Evolutionary conservation across 768 basidiomycete genomes (phyloP).

Genomic region (Tricholoma sp.): DNA sequence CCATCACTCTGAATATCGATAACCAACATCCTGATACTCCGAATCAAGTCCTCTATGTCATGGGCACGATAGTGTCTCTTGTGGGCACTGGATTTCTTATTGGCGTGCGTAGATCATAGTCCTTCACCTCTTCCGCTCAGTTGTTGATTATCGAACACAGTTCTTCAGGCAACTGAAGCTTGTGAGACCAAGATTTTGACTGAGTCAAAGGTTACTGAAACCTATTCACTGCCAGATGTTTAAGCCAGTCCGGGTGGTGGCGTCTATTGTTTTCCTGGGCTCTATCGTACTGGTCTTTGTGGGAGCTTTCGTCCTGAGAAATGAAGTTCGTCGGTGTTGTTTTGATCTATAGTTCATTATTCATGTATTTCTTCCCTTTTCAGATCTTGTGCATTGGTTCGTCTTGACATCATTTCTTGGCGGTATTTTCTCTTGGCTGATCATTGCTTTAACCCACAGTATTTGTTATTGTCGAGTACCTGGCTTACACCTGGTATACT

Average conservation of each 20-base stretch:
- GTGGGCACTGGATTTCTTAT: slow-evolving; percentile 89
- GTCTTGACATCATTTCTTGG: slow-evolving; percentile 14
- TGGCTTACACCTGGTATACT: slow-evolving; percentile 89
- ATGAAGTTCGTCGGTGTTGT: slow-evolving; percentile 43
- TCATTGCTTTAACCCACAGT: slow-evolving; percentile 37
- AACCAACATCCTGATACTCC: slow-evolving; percentile 1
- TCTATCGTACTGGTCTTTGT: slow-evolving; percentile 83
- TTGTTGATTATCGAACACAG: slow-evolving; percentile 29
- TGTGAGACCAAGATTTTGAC: slow-evolving; percentile 32
- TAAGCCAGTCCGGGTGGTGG: slow-evolving; percentile 84
- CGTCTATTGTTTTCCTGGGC: slow-evolving; percentile 71
- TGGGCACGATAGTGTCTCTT: slow-evolving; percentile 80
- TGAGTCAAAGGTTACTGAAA: neutral
- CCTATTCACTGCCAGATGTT: slow-evolving; percentile 63
- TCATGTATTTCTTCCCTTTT: neutral
- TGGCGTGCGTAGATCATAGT: slow-evolving; percentile 51
- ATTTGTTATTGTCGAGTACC: slow-evolving; percentile 87
- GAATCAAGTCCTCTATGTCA: slow-evolving; percentile 64
- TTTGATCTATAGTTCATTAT: neutral
- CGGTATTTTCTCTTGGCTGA: neutral
- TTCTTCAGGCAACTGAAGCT: slow-evolving; percentile 79
- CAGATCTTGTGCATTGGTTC: slow-evolving; percentile 68
- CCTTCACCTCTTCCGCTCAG: neutral
- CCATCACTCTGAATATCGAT: neutral
- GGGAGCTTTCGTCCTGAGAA: slow-evolving; percentile 73